Percentiles rank a stretch among this genome's conserved stretches.
Evolutionary conservation across 306 rosid genomes (phyloP).

Genomic region (Rubus parviflorus): DNA sequence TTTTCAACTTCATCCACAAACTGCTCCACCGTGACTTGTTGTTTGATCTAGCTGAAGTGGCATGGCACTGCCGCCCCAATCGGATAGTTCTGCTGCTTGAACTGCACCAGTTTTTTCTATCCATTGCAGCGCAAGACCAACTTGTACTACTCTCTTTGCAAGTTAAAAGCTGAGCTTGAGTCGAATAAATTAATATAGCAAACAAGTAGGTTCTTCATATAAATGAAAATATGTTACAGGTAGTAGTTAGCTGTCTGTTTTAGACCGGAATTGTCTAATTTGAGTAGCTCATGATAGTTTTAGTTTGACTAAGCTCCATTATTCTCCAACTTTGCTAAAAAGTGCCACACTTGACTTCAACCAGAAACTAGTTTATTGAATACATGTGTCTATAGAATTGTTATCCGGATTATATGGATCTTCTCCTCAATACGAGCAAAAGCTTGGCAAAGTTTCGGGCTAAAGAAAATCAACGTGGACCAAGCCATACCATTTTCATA

Average conservation of each 20-base stretch:
- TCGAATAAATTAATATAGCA: neutral
- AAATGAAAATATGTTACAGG: too few relatives aligned
- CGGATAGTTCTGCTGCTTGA: slow-evolving; percentile 34
- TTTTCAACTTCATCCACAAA: slow-evolving; percentile 40
- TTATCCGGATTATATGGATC: slow-evolving; percentile 25
- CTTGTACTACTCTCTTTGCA: neutral
- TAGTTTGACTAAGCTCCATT: slow-evolving; percentile 13
- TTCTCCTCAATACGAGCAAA: neutral
- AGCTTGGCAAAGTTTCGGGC: neutral
- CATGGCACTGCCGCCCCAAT: slow-evolving; percentile 20
- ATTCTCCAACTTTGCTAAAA: neutral
- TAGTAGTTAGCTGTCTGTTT: neutral
- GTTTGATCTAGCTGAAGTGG: slow-evolving; percentile 3
- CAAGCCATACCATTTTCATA: neutral
- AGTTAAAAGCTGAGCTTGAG: neutral
- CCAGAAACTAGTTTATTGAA: neutral
- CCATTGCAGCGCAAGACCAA: slow-evolving; percentile 22
- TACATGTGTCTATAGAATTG: neutral
- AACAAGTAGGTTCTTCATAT: neutral
- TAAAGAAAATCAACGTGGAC: neutral
- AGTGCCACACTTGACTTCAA: neutral
- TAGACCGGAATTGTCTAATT: slow-evolving; percentile 11
- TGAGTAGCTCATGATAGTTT: neutral
- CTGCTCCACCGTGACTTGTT: slow-evolving; percentile 27
- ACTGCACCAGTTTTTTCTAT: slow-evolving; percentile 31